Percentiles rank a stretch among this genome's conserved stretches.
phyloP scores from a whole-genome alignment of 129 eudicot species.

The Tanacetum coccineum region DNA sequence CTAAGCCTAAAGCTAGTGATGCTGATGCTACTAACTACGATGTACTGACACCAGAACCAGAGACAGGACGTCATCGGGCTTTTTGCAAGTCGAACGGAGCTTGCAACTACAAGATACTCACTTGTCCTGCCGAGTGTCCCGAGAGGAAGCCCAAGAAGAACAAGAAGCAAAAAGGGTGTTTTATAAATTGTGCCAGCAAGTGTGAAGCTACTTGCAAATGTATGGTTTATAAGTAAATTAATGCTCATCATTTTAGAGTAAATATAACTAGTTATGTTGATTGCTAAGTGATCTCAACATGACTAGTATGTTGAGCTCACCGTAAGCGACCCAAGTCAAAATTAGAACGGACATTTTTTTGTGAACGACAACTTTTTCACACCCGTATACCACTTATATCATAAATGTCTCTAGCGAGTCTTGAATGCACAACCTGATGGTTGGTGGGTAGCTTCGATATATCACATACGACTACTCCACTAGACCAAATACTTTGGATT shows the following conservation, averaged over 20 bases:
- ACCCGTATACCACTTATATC: too few relatives aligned
- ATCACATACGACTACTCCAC: too few relatives aligned
- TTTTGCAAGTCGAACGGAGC: constrained; percentile 40
- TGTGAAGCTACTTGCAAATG: constrained; percentile 78
- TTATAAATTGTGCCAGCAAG: constrained; percentile 57
- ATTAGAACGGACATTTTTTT: too few relatives aligned
- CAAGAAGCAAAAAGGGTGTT: constrained; percentile 67
- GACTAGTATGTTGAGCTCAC: too few relatives aligned
- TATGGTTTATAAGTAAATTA: constrained; percentile 29
- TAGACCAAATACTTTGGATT: too few relatives aligned
- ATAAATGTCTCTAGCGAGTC: too few relatives aligned
- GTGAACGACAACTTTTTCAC: too few relatives aligned
- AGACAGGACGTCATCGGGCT: constrained; percentile 45
- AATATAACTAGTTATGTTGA: not conserved
- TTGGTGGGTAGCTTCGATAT: too few relatives aligned
- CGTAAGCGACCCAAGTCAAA: too few relatives aligned
- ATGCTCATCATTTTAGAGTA: too few relatives aligned
- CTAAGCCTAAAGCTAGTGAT: constrained; percentile 21
- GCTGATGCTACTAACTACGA: constrained; percentile 39
- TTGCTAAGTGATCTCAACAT: not conserved
- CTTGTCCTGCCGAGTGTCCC: constrained; percentile 62
- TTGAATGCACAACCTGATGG: not conserved
- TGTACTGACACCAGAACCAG: constrained; percentile 27
- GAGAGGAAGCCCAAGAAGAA: constrained; percentile 69
- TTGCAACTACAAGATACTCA: constrained; percentile 41